A percentile compares a stretch with the other conserved stretches of the same genome.
These are phyloP conservation scores for Emericellopsis cladophorae DNA, from an alignment of 2,329 filamentous ascomycete species.

Conservation along the genomic window DNA sequence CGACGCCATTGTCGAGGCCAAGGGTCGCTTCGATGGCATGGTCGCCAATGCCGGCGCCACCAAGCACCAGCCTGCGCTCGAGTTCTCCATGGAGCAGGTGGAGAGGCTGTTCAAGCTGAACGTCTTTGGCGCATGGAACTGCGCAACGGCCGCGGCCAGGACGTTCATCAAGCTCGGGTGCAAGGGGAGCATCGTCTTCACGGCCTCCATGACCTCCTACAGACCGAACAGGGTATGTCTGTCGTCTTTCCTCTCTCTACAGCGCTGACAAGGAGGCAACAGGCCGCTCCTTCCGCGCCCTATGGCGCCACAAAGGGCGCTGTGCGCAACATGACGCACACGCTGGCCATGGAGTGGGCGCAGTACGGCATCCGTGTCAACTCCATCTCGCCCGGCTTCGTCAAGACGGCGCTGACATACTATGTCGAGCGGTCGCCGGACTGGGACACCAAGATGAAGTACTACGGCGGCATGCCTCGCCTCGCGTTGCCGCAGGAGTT, in stretches of 20 bases:
- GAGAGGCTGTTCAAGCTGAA: constrained; percentile 29
- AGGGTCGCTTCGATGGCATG: constrained; percentile 31
- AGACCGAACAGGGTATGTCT: constrained; percentile 24
- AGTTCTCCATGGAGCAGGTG: constrained; percentile 18
- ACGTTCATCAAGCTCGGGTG: constrained; percentile 21
- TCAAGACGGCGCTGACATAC: constrained; percentile 32
- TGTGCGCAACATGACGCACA: constrained; percentile 23
- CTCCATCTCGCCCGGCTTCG: constrained; percentile 29
- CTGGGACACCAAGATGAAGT: constrained; percentile 41
- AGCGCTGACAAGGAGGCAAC: neutral
- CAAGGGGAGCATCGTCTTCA: constrained; percentile 27
- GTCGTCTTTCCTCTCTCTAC: neutral
- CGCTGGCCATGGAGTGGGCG: constrained; percentile 32
- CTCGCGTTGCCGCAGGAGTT: constrained; percentile 37
- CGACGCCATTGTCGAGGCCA: constrained; percentile 21
- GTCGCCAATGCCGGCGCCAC: constrained; percentile 36
- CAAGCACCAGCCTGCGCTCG: constrained; percentile 34
- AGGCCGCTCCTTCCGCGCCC: constrained; percentile 34
- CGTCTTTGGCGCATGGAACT: constrained; percentile 30
- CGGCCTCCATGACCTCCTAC: constrained; percentile 32
- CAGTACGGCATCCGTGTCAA: constrained; percentile 32
- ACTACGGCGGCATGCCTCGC: constrained; percentile 40
- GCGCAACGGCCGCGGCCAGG: constrained; percentile 28
- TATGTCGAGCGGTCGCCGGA: constrained; percentile 25
- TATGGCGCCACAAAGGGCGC: constrained; percentile 32